Percentiles rank a stretch among this genome's conserved stretches.
Evolutionary conservation across 768 basidiomycete species (phyloP).

Genomic region (Hemileccinum rubropunctum): DNA sequence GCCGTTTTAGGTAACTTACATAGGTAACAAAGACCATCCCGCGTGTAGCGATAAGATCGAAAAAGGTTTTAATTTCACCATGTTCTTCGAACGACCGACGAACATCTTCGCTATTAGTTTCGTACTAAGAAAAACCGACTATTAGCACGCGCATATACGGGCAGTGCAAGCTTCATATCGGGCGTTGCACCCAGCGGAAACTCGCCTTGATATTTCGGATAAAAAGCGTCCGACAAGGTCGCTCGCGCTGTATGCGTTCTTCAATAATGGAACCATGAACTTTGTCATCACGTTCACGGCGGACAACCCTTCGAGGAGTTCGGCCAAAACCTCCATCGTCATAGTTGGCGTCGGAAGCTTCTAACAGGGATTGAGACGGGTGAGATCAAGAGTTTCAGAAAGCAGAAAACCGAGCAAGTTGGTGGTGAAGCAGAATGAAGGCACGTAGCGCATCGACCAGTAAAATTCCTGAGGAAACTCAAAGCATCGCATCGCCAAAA

Average conservation of each 20-base stretch:
- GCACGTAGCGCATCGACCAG: slow-evolving; percentile 44
- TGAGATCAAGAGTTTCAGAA: slow-evolving; percentile 51
- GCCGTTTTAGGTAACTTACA: slow-evolving; percentile 52
- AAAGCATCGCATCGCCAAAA: slow-evolving; percentile 22
- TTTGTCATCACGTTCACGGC: slow-evolving; percentile 85
- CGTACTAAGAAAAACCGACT: slow-evolving; percentile 55
- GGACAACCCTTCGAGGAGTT: slow-evolving; percentile 45
- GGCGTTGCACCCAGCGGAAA: slow-evolving; percentile 23
- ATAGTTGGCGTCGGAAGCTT: slow-evolving; percentile 57
- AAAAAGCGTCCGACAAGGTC: slow-evolving; percentile 93
- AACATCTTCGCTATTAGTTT: slow-evolving; percentile 84
- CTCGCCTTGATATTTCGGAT: slow-evolving; percentile 98
- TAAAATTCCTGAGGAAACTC: slow-evolving; percentile 24
- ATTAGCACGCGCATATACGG: slow-evolving; percentile 11
- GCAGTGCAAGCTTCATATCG: slow-evolving; percentile 8
- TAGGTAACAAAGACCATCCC: slow-evolving; percentile 99
- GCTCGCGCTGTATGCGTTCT: slow-evolving; percentile 90
- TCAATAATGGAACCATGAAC: slow-evolving; percentile 90
- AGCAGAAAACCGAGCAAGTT: slow-evolving; percentile 37
- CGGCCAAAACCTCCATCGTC: slow-evolving; percentile 51
- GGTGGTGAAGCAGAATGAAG: slow-evolving; percentile 40
- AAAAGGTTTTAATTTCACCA: slow-evolving; percentile 96
- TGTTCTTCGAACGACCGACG: slow-evolving; percentile 86
- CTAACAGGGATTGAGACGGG: slow-evolving; percentile 47
- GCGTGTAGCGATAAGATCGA: slow-evolving; percentile 89